Evolutionary conservation across 768 basidiomycete species (phyloP).

Genomic region (Leccinum aurantiacum): DNA sequence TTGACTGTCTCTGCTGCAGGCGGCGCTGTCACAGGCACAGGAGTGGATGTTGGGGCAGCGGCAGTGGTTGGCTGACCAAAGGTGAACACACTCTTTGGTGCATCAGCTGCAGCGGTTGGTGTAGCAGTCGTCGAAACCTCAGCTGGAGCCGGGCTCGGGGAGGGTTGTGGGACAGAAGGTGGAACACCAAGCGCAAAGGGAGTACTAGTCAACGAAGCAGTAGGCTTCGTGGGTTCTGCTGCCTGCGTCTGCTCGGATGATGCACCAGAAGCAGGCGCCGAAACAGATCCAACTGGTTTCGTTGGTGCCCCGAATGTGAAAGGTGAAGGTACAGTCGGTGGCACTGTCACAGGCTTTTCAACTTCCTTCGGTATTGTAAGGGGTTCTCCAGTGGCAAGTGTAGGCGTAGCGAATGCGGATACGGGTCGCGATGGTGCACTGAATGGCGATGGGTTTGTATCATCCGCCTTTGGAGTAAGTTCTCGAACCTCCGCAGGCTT

Average conservation of each 20-base stretch:
- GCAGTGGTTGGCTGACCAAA: conserved; percentile 29
- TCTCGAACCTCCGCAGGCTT: conserved; percentile 6
- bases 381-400: conserved; percentile 10
- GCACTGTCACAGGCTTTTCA: conserved; percentile 14
- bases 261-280: conserved; percentile 4
- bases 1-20: conserved; percentile 40
- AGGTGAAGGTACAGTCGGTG: conserved; percentile 14
- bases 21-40: conserved; percentile 8
- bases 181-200: conserved; percentile 33
- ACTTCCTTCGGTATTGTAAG: conserved; percentile 18
- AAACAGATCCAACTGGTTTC: conserved; percentile 23
- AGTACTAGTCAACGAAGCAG: conserved; percentile 3
- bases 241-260: conserved; percentile 12
- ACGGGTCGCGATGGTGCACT: conserved; percentile 8
- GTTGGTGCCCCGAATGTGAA: conserved; percentile 32
- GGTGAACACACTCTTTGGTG: conserved; percentile 34
- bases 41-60: conserved; percentile 7
- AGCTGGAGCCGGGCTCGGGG: background rate
- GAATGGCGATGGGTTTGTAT: conserved; percentile 13
- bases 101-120: conserved; percentile 19
- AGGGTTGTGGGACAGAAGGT: conserved; percentile 3
- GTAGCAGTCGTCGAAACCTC: conserved; percentile 11
- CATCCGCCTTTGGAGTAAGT: conserved; percentile 6
- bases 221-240: conserved; percentile 9
- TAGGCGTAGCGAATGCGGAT: conserved; percentile 6